phyloP scores from a whole-genome alignment of 139 green algal genomes.

The Gonium pectorale region DNA sequence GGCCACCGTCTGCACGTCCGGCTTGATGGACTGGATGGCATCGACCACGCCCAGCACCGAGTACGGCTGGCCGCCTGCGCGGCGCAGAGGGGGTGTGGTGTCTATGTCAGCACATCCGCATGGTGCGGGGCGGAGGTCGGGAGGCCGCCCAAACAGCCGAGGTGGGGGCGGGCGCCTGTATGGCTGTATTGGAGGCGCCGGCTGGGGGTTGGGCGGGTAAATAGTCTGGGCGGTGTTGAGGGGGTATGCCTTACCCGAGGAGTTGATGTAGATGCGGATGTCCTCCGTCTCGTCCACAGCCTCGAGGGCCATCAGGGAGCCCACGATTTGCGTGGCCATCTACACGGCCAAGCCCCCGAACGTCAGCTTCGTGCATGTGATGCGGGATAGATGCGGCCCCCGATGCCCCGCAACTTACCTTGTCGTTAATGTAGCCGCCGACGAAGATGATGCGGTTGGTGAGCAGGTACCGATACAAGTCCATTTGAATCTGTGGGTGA shows the following conservation, averaged over 20 bases:
- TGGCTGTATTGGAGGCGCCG: too few species aligned
- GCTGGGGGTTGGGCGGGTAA: too few species aligned
- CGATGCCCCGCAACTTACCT: slow-evolving; percentile 67
- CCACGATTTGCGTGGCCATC: slow-evolving; percentile 87
- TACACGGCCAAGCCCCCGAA: slow-evolving; percentile 43
- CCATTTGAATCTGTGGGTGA: slow-evolving; percentile 65
- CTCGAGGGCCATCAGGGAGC: slow-evolving; percentile 90
- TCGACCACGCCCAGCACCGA: slow-evolving; percentile 89
- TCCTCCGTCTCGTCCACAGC: slow-evolving; percentile 83
- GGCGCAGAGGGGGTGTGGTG: background rate
- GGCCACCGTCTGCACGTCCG: slow-evolving; percentile 83
- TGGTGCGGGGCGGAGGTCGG: too few species aligned
- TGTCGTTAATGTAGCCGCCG: slow-evolving; percentile 85
- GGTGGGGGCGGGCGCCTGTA: too few species aligned
- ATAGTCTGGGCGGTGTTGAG: too few species aligned
- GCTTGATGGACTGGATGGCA: slow-evolving; percentile 84
- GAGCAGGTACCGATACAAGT: slow-evolving; percentile 89
- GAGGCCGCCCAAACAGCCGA: too few species aligned
- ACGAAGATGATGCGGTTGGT: slow-evolving; percentile 94
- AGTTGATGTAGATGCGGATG: slow-evolving; percentile 98
- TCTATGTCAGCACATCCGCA: too few species aligned
- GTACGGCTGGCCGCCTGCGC: slow-evolving; percentile 83
- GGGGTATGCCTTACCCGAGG: too few species aligned
- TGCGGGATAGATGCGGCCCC: too few species aligned
- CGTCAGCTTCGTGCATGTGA: background rate